Percentiles rank a stretch among this genome's conserved stretches.
These are phyloP conservation scores for Pterothamnion heteromorphum DNA, from an alignment of 31 red algal species.

Conservation along the genomic window DNA sequence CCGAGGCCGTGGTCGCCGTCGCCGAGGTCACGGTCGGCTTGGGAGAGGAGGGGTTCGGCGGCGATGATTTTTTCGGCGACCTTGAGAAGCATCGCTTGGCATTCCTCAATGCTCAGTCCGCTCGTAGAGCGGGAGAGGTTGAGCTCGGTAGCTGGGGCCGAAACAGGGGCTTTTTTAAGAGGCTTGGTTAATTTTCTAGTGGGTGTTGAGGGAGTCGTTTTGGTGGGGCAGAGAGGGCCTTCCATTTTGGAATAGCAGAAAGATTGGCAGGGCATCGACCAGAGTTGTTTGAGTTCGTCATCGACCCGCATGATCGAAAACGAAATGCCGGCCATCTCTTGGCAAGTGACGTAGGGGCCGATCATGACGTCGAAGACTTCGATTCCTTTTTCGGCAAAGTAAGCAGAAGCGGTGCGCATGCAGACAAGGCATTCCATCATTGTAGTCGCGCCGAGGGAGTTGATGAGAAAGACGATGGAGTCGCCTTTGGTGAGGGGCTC, in stretches of 20 bases:
- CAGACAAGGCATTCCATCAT: neutral
- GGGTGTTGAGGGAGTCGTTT: neutral
- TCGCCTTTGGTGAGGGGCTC: neutral
- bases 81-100: neutral
- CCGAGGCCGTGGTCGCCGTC: neutral
- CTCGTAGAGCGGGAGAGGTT: neutral
- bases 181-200: neutral
- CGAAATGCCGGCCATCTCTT: neutral
- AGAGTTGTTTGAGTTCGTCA: neutral
- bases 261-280: neutral
- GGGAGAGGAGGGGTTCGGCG: neutral
- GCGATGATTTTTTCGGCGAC: neutral
- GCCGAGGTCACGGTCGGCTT: neutral
- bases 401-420: neutral
- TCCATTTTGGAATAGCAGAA: neutral
- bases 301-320: neutral
- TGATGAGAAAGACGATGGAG: neutral
- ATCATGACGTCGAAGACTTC: conserved; percentile 2
- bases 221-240: neutral
- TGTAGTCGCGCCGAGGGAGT: neutral
- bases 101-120: neutral
- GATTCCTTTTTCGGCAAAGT: neutral
- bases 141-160: neutral
- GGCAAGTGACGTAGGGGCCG: neutral
- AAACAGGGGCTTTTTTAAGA: neutral